Evolutionary conservation across 441 rosid species (phyloP).

Genomic region (Brassica balearica): DNA sequence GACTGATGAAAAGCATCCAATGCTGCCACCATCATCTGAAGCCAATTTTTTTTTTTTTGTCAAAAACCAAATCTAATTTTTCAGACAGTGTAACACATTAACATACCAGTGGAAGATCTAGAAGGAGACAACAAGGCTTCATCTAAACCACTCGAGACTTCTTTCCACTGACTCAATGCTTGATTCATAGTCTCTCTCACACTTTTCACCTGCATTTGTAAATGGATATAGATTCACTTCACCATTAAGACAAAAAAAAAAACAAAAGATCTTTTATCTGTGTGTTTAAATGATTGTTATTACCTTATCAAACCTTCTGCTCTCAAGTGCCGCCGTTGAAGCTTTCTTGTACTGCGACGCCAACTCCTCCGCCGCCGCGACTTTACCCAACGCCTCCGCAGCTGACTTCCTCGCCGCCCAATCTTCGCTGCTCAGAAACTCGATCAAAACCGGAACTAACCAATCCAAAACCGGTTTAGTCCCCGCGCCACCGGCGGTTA

Average conservation of each 20-base stretch:
- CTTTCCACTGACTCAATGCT: conserved; percentile 80
- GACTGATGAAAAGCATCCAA: conserved; percentile 55
- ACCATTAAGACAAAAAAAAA: background rate
- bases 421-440: conserved; percentile 73
- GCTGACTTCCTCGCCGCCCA: conserved; percentile 92
- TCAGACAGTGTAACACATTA: background rate
- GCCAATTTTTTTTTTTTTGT: conserved; percentile 13
- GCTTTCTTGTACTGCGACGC: conserved; percentile 59
- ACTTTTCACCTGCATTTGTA: conserved; percentile 64
- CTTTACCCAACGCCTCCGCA: conserved; percentile 80
- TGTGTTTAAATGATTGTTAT: background rate
- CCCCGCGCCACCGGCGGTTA: conserved; percentile 72
- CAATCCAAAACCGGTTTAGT: conserved; percentile 70
- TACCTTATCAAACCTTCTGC: conserved; percentile 93
- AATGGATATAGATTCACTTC: conserved; percentile 24
- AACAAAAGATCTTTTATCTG: background rate
- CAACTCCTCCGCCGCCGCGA: conserved; percentile 67
- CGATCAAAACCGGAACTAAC: conserved; percentile 76
- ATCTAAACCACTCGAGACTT: conserved; percentile 58
- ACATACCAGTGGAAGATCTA: conserved; percentile 51
- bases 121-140: conserved; percentile 57
- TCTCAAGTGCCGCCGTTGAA: conserved; percentile 64
- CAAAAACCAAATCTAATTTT: background rate
- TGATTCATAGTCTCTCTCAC: conserved; percentile 90
- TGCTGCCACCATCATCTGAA: conserved; percentile 57